Evolutionary conservation across 2,329 filamentous ascomycete species (phyloP), one percentile per base, ranked within the genome.

Genomic region (Fusarium sp.): DNA sequence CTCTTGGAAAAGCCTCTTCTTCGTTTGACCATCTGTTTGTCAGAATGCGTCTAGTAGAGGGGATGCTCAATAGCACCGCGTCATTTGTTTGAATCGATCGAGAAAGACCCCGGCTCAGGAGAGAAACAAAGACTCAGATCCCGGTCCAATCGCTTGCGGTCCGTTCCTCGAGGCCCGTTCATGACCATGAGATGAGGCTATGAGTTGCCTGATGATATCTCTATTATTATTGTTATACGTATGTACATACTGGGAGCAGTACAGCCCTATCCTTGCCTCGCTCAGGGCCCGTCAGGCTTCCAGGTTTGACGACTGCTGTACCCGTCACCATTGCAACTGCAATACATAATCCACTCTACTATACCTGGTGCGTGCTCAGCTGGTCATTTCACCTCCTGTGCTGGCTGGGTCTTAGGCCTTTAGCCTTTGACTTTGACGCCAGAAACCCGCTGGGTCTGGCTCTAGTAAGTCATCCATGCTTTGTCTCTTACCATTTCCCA

Each of bases 351-450:
- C 53, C 43, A 34, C 29, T 30, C 18, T 67, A 40, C 46, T 63
- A 59, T 49, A 40, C 47, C 29, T 71, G 67, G 60, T 70, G 56
- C 49, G 68, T 72, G 69, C 67, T 56, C 53, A 56, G 44, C 50
- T 57, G 47, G 63, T 68, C 63, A 63, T 68, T 49, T 71, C 59
- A 63, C 47, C 54, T 71, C 64, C 46, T 64, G 58, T 53, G 54
- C n/a, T 45, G 46, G 42, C 50, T 62, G 57, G 38, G 50, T 27
- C 20, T 50, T 38, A 38, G 34, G 34, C 34, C 51, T 58, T 40
- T 71, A 49, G 49, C 53, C 63, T 47, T 71, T 58, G 47, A 59
- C 68, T 71, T 70, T 71, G 24, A 59, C 51, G 45, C 63, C 66
- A 70, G 55, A 64, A 67, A 54, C 50, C 53, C 63, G 42, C 63